Evolutionary conservation across 2,329 filamentous ascomycete genomes (phyloP).

Genomic region (Huntiella omanensis): DNA sequence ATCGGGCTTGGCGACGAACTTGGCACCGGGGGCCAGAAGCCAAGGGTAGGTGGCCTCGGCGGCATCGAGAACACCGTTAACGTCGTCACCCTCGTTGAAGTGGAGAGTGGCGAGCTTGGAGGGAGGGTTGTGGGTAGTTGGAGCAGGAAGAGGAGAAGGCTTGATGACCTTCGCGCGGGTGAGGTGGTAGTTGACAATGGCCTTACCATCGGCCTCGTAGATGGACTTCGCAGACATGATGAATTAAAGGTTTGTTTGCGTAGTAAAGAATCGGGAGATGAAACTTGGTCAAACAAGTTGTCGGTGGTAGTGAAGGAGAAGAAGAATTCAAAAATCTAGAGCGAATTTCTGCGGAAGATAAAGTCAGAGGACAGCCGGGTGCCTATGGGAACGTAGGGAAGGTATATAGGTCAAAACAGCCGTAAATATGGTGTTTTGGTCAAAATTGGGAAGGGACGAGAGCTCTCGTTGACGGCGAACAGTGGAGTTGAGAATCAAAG

Average conservation of each 20-base stretch:
- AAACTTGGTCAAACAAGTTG: neutral
- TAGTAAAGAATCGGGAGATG: conserved; percentile 12
- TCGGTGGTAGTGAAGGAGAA: neutral
- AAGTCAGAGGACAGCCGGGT: too few relatives aligned
- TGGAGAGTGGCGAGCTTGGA: conserved; percentile 78
- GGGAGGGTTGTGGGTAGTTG: conserved; percentile 79
- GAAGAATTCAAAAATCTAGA: too few relatives aligned
- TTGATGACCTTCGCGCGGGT: conserved; percentile 95
- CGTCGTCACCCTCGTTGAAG: conserved; percentile 75
- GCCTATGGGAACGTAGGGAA: too few relatives aligned
- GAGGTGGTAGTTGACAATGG: conserved; percentile 99
- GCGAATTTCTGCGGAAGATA: too few relatives aligned
- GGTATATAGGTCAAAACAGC: too few relatives aligned
- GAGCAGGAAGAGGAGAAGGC: conserved; percentile 74
- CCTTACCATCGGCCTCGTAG: conserved; percentile 98
- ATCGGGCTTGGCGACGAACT: conserved; percentile 98
- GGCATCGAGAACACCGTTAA: conserved; percentile 75
- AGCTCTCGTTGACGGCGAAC: too few relatives aligned
- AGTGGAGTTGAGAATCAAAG: too few relatives aligned
- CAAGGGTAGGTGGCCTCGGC: conserved; percentile 94
- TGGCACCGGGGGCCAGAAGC: conserved; percentile 65
- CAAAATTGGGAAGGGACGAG: too few relatives aligned
- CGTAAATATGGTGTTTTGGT: too few relatives aligned
- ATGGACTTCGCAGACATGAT: conserved; percentile 63
- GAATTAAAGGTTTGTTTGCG: conserved; percentile 14